Percentiles rank a stretch among this genome's conserved stretches.
Conservation (phyloP, 2,329 filamentous ascomycete species). For the Nothomitra cinnamomea region DNA sequence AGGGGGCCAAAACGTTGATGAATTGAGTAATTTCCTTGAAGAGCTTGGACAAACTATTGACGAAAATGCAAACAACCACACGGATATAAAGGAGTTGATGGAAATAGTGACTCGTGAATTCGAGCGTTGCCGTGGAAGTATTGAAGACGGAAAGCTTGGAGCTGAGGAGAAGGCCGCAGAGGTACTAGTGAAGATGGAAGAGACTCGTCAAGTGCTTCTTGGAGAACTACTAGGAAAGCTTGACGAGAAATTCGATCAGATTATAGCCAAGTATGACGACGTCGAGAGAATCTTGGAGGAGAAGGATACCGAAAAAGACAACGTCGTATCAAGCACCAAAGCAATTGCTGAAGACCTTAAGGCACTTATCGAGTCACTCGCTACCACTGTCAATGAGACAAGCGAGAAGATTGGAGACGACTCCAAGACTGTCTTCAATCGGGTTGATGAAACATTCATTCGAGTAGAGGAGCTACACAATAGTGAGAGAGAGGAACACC, state of each 20-base stretch:
- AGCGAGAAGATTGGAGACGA: conserved; percentile 78
- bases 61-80: not conserved
- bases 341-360: conserved; percentile 74
- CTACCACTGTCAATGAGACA: conserved; percentile 61
- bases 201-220: conserved; percentile 29
- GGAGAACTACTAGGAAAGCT: conserved; percentile 38
- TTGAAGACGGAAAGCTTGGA: conserved; percentile 68
- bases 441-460: conserved; percentile 60
- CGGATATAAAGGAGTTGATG: conserved; percentile 16
- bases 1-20: conserved; percentile 47
- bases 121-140: conserved; percentile 65
- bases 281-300: conserved; percentile 63
- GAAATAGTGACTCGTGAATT: conserved; percentile 72
- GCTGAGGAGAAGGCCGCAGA: conserved; percentile 43
- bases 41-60: conserved; percentile 51
- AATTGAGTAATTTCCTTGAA: conserved; percentile 43
- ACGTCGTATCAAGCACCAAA: conserved; percentile 59
- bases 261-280: conserved; percentile 79
- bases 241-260: conserved; percentile 63
- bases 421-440: conserved; percentile 69
- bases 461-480: conserved; percentile 61
- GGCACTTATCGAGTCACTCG: conserved; percentile 69
- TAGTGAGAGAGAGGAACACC: conserved; percentile 62
- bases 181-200: conserved; percentile 30
- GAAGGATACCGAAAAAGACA: conserved; percentile 54